Conservation (phyloP, 495 filamentous ascomycete species). For the Podospora sp. region DNA sequence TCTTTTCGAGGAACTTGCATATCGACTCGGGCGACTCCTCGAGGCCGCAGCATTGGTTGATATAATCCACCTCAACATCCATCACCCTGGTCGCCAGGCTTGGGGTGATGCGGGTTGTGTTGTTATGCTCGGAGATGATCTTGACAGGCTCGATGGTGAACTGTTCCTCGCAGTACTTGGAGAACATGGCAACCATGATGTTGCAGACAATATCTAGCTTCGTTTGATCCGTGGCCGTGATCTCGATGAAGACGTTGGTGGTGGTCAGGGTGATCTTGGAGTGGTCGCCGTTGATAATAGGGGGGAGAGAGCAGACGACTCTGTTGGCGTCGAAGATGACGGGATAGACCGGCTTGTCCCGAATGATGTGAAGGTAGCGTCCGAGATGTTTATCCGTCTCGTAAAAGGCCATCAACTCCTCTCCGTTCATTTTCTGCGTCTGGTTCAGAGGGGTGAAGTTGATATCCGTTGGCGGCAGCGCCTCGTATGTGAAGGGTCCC, state of each 20-base stretch:
- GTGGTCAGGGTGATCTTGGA: conserved; percentile 92
- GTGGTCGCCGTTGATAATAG: conserved; percentile 96
- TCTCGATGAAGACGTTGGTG: conserved; percentile 93
- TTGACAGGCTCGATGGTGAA: conserved; percentile 94
- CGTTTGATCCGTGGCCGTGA: conserved; percentile 94
- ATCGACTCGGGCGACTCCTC: conserved; percentile 70
- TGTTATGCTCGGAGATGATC: conserved; percentile 89
- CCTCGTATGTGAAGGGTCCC: conserved; percentile 96
- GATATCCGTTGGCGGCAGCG: conserved; percentile 87
- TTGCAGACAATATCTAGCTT: conserved; percentile 96
- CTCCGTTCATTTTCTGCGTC: conserved; percentile 79
- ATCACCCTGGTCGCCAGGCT: conserved; percentile 74
- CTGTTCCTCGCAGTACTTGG: conserved; percentile 79
- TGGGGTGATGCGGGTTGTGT: conserved; percentile 75
- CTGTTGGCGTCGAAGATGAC: conserved; percentile 90
- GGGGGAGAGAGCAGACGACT: conserved; percentile 88
- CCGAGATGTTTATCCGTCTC: conserved; percentile 86
- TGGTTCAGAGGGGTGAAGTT: conserved; percentile 91
- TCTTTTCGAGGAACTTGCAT: conserved; percentile 75
- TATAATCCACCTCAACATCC: conserved; percentile 84
- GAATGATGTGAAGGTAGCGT: conserved; percentile 87
- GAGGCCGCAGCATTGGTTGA: conserved; percentile 89
- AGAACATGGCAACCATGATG: conserved; percentile 97
- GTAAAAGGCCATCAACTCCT: conserved; percentile 92
- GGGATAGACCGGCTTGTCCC: conserved; percentile 92